These are phyloP conservation scores for Leishmania aethiopica DNA, from an alignment of 208 protist genomes.

Conservation along the genomic window DNA sequence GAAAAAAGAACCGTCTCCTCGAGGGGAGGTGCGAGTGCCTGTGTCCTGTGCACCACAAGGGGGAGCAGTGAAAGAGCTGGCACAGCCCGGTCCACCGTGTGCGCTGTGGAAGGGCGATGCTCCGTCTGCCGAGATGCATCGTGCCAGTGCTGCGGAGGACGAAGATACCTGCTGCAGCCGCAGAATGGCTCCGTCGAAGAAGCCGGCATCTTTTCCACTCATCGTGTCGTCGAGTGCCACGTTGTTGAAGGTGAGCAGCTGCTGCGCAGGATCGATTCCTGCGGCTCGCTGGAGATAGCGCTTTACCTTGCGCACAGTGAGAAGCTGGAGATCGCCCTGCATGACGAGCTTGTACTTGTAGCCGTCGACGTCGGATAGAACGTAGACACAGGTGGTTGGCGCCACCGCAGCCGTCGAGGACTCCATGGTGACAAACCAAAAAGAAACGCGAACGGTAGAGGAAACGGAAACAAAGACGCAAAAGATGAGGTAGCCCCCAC, in stretches of 20 bases:
- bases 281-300: constrained; percentile 70
- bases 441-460: not conserved
- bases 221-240: constrained; percentile 32
- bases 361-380: constrained; percentile 75
- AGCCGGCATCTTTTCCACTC: constrained; percentile 49
- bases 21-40: not conserved
- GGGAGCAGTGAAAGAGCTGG: not conserved
- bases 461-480: constrained; percentile 7
- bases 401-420: not conserved
- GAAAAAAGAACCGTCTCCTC: too few species aligned
- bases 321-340: constrained; percentile 56
- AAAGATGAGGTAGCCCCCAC: not conserved
- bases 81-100: not conserved
- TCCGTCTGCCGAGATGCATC: not conserved
- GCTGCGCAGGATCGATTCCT: constrained; percentile 41
- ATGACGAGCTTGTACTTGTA: constrained; percentile 86
- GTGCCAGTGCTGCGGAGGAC: not conserved
- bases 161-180: constrained; percentile 37
- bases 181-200: constrained; percentile 64
- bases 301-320: constrained; percentile 64
- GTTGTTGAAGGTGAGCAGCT: constrained; percentile 63
- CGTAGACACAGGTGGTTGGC: constrained; percentile 41
- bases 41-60: not conserved
- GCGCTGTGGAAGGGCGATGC: not conserved
- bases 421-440: not conserved